Evolutionary conservation across 164 flowering plant genomes (phyloP), one percentile per base, ranked within the genome.

Genomic region (Vitis labrusca): DNA sequence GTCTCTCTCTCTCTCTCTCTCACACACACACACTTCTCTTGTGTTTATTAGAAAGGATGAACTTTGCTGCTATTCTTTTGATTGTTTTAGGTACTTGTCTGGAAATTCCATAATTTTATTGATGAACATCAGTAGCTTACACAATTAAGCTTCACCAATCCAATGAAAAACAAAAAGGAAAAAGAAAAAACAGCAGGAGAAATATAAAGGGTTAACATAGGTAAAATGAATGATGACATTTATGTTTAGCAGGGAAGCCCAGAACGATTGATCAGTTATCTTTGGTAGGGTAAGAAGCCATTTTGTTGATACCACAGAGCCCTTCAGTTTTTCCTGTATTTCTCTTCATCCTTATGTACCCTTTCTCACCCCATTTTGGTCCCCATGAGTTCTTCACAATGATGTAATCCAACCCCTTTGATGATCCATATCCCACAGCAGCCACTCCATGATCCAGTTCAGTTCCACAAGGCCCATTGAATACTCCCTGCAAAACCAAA

Each of bases 301-400:
- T 72, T 66, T 75, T 80, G 74, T 80, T 70, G 64, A 82, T 82
- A 1, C 85, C 85, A 56, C 85, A 82, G 2, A 77, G 57, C 8
- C 87, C 87, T 73, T 79, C 83, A 3, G 86, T 65, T 70, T 81
- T 81, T 6, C 80, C 82, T 0, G 81, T 72, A 66, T 76, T 80
- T 52, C 83, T 78, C 77, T 79, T 77, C 82, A 84, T 74, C 77
- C 81, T 84, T 11, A 84, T 76, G 73, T 66, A 82, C 1, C 85
- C 84, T 29, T 65, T 72, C 57, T 84, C 87, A 12, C 87, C 87
- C 87, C 87, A 84, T 59, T 63, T 76, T 7, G 76, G 16, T 11
- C 87, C 85, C 87, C 87, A 84, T 8, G 87, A 81, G 73, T 84
- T 84, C 87, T 67, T 84, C 55, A 84, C 83, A 12, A 82, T 81